Conservation (phyloP, 495 filamentous ascomycete genomes). For the Penicillium psychrofluorescens region DNA sequence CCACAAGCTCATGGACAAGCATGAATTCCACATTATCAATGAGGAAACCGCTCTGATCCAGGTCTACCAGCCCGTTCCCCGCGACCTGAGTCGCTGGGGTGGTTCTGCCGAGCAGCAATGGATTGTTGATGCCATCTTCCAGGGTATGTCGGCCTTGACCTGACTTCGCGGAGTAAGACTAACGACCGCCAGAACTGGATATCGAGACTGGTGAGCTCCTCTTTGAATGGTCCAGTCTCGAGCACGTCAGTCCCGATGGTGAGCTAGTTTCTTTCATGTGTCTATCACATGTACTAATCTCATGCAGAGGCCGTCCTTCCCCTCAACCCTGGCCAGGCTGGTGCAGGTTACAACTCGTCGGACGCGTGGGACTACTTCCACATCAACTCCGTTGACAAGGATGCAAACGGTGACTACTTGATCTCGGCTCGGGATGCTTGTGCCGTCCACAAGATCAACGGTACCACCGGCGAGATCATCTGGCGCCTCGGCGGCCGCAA, state of each 20-base stretch:
- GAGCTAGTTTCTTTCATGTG: conserved; percentile 2
- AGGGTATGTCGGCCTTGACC: conserved; percentile 16
- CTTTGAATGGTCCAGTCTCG: conserved; percentile 36
- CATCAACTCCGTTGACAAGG: conserved; percentile 32
- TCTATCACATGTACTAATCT: neutral
- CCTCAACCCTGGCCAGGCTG: conserved; percentile 46
- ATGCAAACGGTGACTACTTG: conserved; percentile 42
- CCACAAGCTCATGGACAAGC: conserved; percentile 46
- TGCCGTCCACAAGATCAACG: conserved; percentile 49
- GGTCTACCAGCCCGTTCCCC: conserved; percentile 31
- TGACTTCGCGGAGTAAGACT: neutral
- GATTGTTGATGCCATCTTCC: conserved; percentile 38
- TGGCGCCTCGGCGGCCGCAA: conserved; percentile 47
- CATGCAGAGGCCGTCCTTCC: conserved; percentile 38
- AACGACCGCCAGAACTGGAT: conserved; percentile 21
- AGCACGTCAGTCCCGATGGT: conserved; percentile 38
- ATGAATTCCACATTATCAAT: conserved; percentile 46
- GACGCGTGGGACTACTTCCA: conserved; percentile 39
- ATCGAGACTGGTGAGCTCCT: conserved; percentile 30
- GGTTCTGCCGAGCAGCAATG: conserved; percentile 29
- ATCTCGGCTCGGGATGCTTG: conserved; percentile 49
- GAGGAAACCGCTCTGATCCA: conserved; percentile 32
- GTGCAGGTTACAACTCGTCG: conserved; percentile 37
- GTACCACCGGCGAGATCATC: conserved; percentile 47
- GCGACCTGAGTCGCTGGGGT: conserved; percentile 28